These are phyloP conservation scores for Deinandra increscens DNA, from an alignment of 129 eudicot genomes.

Conservation along the genomic window DNA sequence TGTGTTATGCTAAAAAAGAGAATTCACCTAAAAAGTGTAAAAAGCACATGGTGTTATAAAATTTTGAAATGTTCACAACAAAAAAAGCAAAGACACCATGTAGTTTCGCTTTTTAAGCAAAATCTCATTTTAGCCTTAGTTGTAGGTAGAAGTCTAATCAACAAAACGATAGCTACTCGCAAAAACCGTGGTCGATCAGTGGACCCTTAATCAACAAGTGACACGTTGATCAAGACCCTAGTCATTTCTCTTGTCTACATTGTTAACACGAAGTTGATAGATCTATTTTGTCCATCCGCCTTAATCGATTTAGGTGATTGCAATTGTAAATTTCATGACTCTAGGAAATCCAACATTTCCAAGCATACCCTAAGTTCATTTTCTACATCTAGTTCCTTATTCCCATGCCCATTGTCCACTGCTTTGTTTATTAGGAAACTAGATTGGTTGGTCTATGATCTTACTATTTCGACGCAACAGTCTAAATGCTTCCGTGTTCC, in stretches of 20 bases:
- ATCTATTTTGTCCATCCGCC: not conserved
- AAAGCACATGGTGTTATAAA: too few relatives aligned
- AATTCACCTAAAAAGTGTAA: too few relatives aligned
- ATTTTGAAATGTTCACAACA: too few relatives aligned
- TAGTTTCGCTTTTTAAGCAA: too few relatives aligned
- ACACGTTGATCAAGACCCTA: not conserved
- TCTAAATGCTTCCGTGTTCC: not conserved
- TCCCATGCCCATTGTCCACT: not conserved
- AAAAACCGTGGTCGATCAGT: not conserved
- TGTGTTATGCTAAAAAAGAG: too few relatives aligned
- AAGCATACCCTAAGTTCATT: not conserved
- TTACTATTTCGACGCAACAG: not conserved
- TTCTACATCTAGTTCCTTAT: not conserved
- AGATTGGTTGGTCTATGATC: not conserved
- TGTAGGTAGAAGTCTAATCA: not conserved
- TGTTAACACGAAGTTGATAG: not conserved
- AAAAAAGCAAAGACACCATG: too few relatives aligned
- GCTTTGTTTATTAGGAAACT: not conserved
- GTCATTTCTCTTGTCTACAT: not conserved
- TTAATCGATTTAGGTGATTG: not conserved
- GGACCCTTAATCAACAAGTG: not conserved
- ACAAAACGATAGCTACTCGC: too few relatives aligned
- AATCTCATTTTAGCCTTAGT: not conserved
- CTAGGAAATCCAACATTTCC: not conserved
- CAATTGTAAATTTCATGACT: not conserved